Evolutionary conservation across 1,284 basidiomycete genomes (phyloP), one percentile per base, ranked within the genome.

Genomic region (Moniliophthora roreri): DNA sequence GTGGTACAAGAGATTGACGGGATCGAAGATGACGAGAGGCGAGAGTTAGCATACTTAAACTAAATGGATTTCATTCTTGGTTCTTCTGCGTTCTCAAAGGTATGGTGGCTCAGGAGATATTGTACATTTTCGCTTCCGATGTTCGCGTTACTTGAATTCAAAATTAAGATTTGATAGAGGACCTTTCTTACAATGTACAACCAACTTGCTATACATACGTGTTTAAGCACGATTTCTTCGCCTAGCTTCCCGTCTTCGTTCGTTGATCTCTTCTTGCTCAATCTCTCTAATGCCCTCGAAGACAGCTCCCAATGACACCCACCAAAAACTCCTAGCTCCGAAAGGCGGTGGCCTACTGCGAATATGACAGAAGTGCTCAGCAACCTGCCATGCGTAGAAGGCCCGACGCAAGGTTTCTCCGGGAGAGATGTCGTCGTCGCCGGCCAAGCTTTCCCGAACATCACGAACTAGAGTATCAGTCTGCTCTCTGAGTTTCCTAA

Each of bases 291-390:
- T 47, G 23, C 47, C 40, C 8, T 58, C 53, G 21, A 55, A 53
- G 13, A 55, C 37, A 20, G 46, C 72, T 2, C 79, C 77, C 32
- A 87, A 66, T 2, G 81, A 76, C 21, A 87, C 63, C 80, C 81
- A 87, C 28, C 76, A 75, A 63, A 85, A 86, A 61, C 81, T 84
- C 45, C 76, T 71, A 20, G 78, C 79, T 1, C 84, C 85, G 58
- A 85, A 85, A 3, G 60, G 56, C n/a, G 70, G 65, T 15, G 64
- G 64, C 50, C 73, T 60, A 3, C 35, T 39, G 26, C 16, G 20
- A 13, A 16, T 41, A 23, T n/a, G 66, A 56, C 5, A 66, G 53
- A 46, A 32, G 24, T 23, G 28, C 44, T 28, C n/a, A 0, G 78
- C 73, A 9, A 82, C 58, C 54, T 72, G 64, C 73, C 78, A 85